Evolutionary conservation across 345 rosid species (phyloP), one percentile per base, ranked within the genome.

Genomic region (Eucalyptus marginata): DNA sequence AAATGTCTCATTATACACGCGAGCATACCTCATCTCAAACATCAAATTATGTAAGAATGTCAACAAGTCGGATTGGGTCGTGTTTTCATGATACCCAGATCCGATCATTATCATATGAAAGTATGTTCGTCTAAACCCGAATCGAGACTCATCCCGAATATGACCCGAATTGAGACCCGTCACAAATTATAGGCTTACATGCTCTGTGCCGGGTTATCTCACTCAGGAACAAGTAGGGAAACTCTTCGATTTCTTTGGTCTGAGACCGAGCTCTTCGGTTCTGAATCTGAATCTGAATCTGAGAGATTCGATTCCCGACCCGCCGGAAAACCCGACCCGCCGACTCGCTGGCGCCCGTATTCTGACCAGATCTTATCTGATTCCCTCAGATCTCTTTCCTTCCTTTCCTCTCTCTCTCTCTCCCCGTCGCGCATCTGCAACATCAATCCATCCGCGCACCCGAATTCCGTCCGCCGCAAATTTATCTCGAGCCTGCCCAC

Each of bases 301-400:
- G 47, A 20, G 29, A 76, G 84, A 36, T 76, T 76, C 84, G 84
- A 76, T 76, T 22, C 84, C 47, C 13, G 84, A 76, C 84, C 83
- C 47, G 83, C 83, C 47, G 83, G 83, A 40, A 71, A 76, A 76
- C 29, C 83, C 83, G 83, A 76, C 83, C 84, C 84, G 84, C 84
- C 47, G 47, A 76, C 47, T 7, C 16, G 47, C 84, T 6, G 3
- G 43, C 84, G 7, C 62, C 64, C 64, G 36, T 52, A 22, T 7
- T 59, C 76, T 59, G 18, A 24, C 47, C 79, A 58, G 88, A 87
- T 87, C 88, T 87, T 33, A n/a, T 54, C 90, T 24, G 36, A 89
- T 46, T 33, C 87, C 54, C 58, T 40, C 84, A 76, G 84, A 76
- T 76, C 84, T 76, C 84, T 40, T 18, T 68, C 43, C 36, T 36